phyloP scores from a whole-genome alignment of 768 basidiomycete genomes.

The Asterophora parasitica region DNA sequence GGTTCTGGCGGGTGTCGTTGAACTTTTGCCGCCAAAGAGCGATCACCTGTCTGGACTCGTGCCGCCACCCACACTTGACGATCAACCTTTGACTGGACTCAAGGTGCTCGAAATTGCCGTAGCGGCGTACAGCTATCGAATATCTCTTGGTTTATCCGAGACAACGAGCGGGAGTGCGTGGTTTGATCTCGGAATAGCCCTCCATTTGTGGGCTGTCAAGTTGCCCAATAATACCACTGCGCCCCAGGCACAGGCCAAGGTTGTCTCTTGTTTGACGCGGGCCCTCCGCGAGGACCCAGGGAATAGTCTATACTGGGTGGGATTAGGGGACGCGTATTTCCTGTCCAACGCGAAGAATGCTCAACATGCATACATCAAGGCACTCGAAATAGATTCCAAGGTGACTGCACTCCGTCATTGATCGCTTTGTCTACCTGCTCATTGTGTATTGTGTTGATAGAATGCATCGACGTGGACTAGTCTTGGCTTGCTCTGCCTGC shows the following conservation, averaged over 20 bases:
- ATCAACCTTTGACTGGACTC: slow-evolving; percentile 23
- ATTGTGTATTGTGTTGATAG: slow-evolving; percentile 28
- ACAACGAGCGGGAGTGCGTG: slow-evolving; percentile 53
- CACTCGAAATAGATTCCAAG: slow-evolving; percentile 83
- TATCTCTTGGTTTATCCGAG: slow-evolving; percentile 52
- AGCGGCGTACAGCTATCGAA: slow-evolving; percentile 56
- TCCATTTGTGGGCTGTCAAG: slow-evolving; percentile 45
- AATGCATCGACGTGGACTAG: slow-evolving; percentile 79
- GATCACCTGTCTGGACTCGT: slow-evolving; percentile 40
- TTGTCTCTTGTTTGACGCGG: slow-evolving; percentile 53
- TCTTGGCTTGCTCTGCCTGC: slow-evolving; percentile 81
- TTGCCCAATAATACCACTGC: slow-evolving; percentile 25
- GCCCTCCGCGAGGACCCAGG: slow-evolving; percentile 70
- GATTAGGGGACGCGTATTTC: slow-evolving; percentile 73
- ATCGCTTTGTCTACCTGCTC: slow-evolving; percentile 1
- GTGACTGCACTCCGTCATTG: slow-evolving; percentile 31
- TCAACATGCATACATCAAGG: slow-evolving; percentile 90
- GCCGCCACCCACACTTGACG: slow-evolving; percentile 23
- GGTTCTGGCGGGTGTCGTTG: slow-evolving; percentile 28
- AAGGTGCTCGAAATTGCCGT: slow-evolving; percentile 49
- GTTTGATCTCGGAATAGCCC: slow-evolving; percentile 67
- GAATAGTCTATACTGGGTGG: slow-evolving; percentile 77
- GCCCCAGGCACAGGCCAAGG: slow-evolving; percentile 34
- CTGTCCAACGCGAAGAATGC: slow-evolving; percentile 61
- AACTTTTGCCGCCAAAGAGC: slow-evolving; percentile 35